A percentile compares a stretch with the other conserved stretches of the same genome.
Evolutionary conservation across 2,329 filamentous ascomycete species (phyloP).

Genomic region (Clarireedia monteithiana): DNA sequence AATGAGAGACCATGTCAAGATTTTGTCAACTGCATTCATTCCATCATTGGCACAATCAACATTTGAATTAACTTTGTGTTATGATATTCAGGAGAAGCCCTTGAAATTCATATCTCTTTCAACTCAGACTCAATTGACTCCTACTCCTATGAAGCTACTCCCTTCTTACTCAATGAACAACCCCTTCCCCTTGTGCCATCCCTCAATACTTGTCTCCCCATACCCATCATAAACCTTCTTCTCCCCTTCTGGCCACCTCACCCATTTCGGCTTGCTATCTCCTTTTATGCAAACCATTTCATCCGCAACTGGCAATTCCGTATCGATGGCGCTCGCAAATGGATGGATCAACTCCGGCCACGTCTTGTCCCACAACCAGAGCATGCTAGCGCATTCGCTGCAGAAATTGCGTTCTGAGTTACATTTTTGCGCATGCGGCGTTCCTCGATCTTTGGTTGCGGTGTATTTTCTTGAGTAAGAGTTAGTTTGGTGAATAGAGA

Average conservation of each 20-base stretch:
- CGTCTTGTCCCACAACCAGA: slow-evolving; percentile 39
- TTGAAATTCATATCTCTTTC: too few relatives aligned
- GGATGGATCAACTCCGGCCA: slow-evolving; percentile 42
- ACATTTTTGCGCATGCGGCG: slow-evolving; percentile 30
- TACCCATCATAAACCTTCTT: slow-evolving; percentile 35
- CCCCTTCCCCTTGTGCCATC: slow-evolving; percentile 37
- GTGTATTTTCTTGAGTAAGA: slow-evolving; percentile 34
- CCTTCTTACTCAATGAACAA: slow-evolving; percentile 14
- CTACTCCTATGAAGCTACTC: too few relatives aligned
- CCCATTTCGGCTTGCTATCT: slow-evolving; percentile 38
- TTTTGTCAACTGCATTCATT: too few relatives aligned
- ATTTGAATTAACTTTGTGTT: too few relatives aligned
- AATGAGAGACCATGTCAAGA: too few relatives aligned
- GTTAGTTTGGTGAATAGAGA: background rate
- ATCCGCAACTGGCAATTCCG: slow-evolving; percentile 35
- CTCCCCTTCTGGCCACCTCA: slow-evolving; percentile 39
- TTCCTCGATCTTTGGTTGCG: slow-evolving; percentile 37
- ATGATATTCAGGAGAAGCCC: too few relatives aligned
- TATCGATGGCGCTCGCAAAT: slow-evolving; percentile 42
- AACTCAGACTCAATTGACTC: too few relatives aligned
- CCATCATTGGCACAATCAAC: too few relatives aligned
- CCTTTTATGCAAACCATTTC: slow-evolving; percentile 40
- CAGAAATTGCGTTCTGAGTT: slow-evolving; percentile 40
- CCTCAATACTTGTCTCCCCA: slow-evolving; percentile 34
- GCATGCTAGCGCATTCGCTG: slow-evolving; percentile 38